Evolutionary conservation across 805 yeast genomes (phyloP).

Genomic region (Yarrowia sp.): DNA sequence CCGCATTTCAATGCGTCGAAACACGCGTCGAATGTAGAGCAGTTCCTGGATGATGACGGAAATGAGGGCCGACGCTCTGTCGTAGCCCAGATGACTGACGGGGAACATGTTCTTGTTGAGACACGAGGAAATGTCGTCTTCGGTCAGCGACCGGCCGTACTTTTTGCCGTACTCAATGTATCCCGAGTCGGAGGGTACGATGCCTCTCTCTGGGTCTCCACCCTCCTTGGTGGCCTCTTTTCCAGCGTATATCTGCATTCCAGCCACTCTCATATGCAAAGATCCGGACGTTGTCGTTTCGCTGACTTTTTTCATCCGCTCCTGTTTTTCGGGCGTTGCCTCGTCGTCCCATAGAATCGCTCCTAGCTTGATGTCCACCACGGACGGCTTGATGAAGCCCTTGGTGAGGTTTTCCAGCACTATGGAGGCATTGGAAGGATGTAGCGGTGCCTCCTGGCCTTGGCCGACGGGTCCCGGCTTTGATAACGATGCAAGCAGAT

Average conservation of each 20-base stretch:
- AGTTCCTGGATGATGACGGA: slow-evolving; percentile 54
- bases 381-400: slow-evolving; percentile 62
- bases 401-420: slow-evolving; percentile 68
- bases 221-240: slow-evolving; percentile 22
- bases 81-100: slow-evolving; percentile 27
- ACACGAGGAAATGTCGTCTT: background rate
- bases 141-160: slow-evolving; percentile 61
- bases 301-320: slow-evolving; percentile 62
- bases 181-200: background rate
- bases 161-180: slow-evolving; percentile 58
- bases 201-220: background rate
- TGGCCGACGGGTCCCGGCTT: slow-evolving; percentile 22
- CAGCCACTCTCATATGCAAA: slow-evolving; percentile 75
- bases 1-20: slow-evolving; percentile 59
- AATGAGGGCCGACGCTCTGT: slow-evolving; percentile 41
- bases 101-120: slow-evolving; percentile 21
- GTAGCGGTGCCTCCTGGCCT: slow-evolving; percentile 28
- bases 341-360: slow-evolving; percentile 57
- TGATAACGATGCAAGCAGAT: slow-evolving; percentile 27
- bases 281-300: slow-evolving; percentile 75
- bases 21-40: slow-evolving; percentile 60
- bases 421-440: background rate
- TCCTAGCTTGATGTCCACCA: slow-evolving; percentile 85
- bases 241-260: slow-evolving; percentile 59
- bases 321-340: slow-evolving; percentile 56